Base-by-base conservation (phyloP, 2,329 filamentous ascomycete species). In the Cladophialophora immunda region DNA sequence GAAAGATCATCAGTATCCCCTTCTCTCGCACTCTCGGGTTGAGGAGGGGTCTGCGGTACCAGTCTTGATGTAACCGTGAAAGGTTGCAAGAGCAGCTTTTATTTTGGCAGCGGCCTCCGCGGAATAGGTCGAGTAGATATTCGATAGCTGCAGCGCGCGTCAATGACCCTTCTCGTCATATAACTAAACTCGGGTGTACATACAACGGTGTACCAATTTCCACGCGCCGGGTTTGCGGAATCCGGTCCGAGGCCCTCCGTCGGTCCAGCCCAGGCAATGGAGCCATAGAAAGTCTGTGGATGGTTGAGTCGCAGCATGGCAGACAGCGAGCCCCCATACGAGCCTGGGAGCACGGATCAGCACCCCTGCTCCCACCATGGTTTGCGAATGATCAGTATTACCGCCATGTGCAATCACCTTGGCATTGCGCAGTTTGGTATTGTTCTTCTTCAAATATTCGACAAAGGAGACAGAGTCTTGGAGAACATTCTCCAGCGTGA, bases 401-500 rank as follows among this genome's bases (percentile, higher is more conserved):
- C 64, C 64, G 27, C 64, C 64, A 34, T 30, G 56, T 17, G 62
- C 52, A 17, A 66, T 61, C 13, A 66, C 64, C 47, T 66, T 66
- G 32, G 57, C 60, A n/a, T 66, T 32, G n/a, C 50, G 58, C 32
- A 58, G 22, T 15, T 50, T 53, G 7, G 30, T 27, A 17, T 41
- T 45, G 19, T 53, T 66, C 15, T 66, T 50, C 41, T 63, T 62
- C 52, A 66, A 27, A 22, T 62, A 54, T 22, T 61, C 25, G 34
- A 66, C 52, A 27, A 66, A 66, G 19, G 32, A 38, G 22, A 66
- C 64, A 19, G 64, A 59, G n/a, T 66, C 64, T 17, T 19, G 19
- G 36, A 66, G 62, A 38, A 66, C 64, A 15, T 66, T 66, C 52
- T 66, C 64, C 25, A 66, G 22, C 2, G 64, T 66, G 52, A 66